Evolutionary conservation across 2,329 filamentous ascomycete species (phyloP).

Genomic region (Immersiporthe knoxdaviesiana): DNA sequence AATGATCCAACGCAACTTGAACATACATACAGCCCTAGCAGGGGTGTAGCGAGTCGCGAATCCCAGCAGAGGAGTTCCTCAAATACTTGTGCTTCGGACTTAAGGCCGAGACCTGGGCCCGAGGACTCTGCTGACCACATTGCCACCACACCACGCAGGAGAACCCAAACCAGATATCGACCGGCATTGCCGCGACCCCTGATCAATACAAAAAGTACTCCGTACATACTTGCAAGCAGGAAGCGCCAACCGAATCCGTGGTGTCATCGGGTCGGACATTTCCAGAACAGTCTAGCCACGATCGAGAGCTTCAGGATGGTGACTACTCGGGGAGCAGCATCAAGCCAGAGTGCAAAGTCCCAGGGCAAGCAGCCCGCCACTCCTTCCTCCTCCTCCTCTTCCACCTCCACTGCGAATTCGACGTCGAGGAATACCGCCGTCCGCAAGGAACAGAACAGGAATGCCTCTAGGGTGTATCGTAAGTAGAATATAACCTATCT

Average conservation of each 20-base stretch:
- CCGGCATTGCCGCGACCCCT: background rate
- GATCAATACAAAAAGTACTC: background rate
- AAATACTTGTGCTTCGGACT: background rate
- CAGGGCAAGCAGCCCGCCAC: background rate
- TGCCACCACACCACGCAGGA: too few species aligned
- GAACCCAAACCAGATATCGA: background rate
- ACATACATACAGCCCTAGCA: background rate
- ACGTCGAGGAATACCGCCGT: conserved; percentile 32
- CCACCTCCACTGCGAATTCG: background rate
- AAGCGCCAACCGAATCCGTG: background rate
- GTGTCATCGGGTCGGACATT: background rate
- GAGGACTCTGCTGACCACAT: background rate
- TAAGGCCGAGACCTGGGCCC: background rate
- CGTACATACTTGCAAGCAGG: background rate
- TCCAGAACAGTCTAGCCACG: background rate
- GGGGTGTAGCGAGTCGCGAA: background rate
- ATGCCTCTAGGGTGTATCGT: conserved; percentile 36
- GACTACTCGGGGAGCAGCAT: background rate
- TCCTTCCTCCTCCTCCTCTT: background rate
- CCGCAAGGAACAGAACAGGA: conserved; percentile 35
- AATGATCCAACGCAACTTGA: background rate
- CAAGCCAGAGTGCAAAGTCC: background rate
- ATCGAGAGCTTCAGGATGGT: conserved; percentile 3
- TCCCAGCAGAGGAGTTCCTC: background rate
- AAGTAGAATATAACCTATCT: conserved; percentile 4